Conservation (phyloP, 495 filamentous ascomycete genomes). For the Monascus purpureus region DNA sequence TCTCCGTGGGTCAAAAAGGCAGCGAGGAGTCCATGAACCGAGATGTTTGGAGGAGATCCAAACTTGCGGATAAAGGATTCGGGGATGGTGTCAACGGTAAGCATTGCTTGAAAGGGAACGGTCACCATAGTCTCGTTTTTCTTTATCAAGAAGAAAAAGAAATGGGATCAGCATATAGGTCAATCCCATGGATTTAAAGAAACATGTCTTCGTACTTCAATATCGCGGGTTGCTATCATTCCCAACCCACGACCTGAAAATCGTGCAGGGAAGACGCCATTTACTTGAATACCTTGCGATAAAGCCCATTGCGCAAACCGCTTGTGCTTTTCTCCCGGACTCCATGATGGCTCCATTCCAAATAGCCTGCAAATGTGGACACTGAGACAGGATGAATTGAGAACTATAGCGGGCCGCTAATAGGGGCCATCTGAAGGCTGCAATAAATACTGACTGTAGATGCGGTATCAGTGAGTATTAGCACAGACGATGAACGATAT, state of each 20-base stretch:
- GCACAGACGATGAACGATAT: too few species aligned
- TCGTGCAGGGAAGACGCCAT: conserved; percentile 42
- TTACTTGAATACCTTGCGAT: conserved; percentile 39
- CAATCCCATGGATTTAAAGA: too few species aligned
- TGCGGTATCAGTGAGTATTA: too few species aligned
- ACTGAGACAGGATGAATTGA: too few species aligned
- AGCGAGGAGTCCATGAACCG: conserved; percentile 58
- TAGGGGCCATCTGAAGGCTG: too few species aligned
- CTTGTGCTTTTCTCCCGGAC: conserved; percentile 31
- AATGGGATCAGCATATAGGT: too few species aligned
- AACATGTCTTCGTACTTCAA: conserved; percentile 45
- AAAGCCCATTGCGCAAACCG: conserved; percentile 50
- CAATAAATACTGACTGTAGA: too few species aligned
- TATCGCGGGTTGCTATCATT: conserved; percentile 49
- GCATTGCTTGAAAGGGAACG: conserved; percentile 48
- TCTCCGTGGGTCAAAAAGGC: conserved; percentile 44
- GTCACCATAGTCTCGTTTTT: conserved; percentile 42
- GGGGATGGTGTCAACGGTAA: conserved; percentile 48
- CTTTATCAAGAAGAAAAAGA: conserved; percentile 10
- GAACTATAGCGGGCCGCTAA: too few species aligned
- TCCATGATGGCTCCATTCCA: conserved; percentile 21
- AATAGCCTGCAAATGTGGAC: background rate
- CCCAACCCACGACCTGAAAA: conserved; percentile 61
- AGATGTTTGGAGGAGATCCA: conserved; percentile 28
- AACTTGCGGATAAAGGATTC: conserved; percentile 23